Base-by-base conservation (phyloP, 768 basidiomycete species). In the Kwoniella newhampshirensis region DNA sequence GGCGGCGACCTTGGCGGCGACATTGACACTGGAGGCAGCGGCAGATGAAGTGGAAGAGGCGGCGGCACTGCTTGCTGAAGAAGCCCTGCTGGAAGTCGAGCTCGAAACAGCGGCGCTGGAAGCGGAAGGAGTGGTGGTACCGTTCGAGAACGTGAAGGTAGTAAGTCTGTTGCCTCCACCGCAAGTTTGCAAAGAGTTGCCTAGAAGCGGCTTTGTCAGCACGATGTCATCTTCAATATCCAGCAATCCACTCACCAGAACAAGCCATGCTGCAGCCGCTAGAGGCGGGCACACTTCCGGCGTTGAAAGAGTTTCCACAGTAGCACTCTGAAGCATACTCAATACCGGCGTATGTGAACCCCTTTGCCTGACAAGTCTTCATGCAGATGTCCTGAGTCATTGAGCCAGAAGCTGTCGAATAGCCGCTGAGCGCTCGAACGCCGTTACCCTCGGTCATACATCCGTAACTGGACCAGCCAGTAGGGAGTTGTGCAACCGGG, bases 221-320 rank as follows among this genome's bases (percentile, higher is more conserved):
- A 39, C 1, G 15, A 0, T 13, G n/a, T n/a, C n/a, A 4, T 21
- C 2, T 5, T 2, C 1, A 45, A 45, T 37, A 9, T 21, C 0
- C 12, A 45, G 8, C 13, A 25, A 81, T 79, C 12, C 82, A 40
- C 56, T 84, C 85, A 21, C 88, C 91, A 17, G 81, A 81, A 59
- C 91, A 93, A 0, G 79, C 80, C 86, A 86, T 88, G 70, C 81
- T 83, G 69, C 91, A 93, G 32, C 80, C 80, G 2, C 77, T 73
- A 1, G 81, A 81, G 1, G 69, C 41, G 11, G 81, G 81, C 15
- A 66, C 45, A 1, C 80, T 82, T 1, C 87, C 88, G 9, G 85
- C 86, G 27, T 82, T 80, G 44, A 90, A 77, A 11, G 79, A 75
- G 67, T 88, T 80, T 2, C 87, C 88, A 63, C 90, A 92, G 77